Conservation (phyloP, 1,139 yeast genomes). For the Suhomyces coccinellae region DNA sequence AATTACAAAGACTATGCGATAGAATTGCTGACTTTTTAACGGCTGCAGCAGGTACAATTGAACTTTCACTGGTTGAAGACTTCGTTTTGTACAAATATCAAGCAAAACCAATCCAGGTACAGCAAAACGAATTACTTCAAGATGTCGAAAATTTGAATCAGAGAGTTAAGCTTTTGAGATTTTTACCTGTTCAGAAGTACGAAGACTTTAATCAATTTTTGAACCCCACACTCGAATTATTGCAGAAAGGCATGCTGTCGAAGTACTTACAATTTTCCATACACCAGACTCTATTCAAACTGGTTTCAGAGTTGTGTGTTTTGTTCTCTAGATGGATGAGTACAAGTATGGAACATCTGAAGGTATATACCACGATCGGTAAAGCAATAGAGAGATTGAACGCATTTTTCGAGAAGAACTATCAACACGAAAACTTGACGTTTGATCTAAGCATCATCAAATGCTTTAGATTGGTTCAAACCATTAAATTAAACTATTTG, state of each 20-base stretch:
- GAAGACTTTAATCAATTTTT: constrained; percentile 5
- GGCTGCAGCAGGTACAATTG: constrained; percentile 12
- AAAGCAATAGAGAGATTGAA: constrained; percentile 12
- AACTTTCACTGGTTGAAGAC: constrained; percentile 20
- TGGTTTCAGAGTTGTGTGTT: constrained; percentile 5
- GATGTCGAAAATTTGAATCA: constrained; percentile 10
- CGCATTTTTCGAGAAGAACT: constrained; percentile 7
- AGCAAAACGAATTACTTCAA: background rate
- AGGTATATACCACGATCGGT: constrained; percentile 10
- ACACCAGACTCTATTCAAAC: background rate
- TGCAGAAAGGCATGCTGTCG: background rate
- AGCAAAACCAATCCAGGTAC: constrained; percentile 8
- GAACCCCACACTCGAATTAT: constrained; percentile 1
- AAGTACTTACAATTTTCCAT: background rate
- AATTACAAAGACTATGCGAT: constrained; percentile 14
- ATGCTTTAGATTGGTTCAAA: constrained; percentile 15
- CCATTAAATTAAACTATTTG: constrained; percentile 12
- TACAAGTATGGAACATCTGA: background rate
- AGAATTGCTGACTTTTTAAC: constrained; percentile 13
- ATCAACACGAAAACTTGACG: background rate
- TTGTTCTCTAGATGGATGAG: constrained; percentile 8
- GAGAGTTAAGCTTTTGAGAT: constrained; percentile 15
- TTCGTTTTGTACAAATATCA: constrained; percentile 13
- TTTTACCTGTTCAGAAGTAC: constrained; percentile 6
- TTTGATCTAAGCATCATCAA: constrained; percentile 7